These are phyloP conservation scores for Solanum arcanum DNA, from an alignment of 257 asterid genomes.

Conservation along the genomic window DNA sequence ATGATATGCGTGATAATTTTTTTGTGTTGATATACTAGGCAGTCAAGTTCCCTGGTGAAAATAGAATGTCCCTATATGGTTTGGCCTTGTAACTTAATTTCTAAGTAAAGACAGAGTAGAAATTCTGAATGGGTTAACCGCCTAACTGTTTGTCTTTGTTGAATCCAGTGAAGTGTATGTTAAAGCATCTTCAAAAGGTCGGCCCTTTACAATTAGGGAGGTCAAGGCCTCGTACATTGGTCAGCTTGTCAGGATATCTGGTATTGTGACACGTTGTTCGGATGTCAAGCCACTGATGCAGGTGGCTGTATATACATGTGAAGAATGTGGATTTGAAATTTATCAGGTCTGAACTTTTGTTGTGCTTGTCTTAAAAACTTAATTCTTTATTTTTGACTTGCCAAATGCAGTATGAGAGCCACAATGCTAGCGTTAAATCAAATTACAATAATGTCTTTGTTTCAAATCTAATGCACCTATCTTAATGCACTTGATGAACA, in stretches of 20 bases:
- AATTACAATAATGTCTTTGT: background rate
- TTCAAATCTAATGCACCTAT: background rate
- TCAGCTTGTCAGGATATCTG: slow-evolving; percentile 84
- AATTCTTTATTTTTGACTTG: background rate
- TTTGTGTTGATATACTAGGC: background rate
- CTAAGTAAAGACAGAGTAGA: background rate
- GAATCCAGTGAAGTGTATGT: slow-evolving; percentile 80
- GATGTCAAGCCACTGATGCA: slow-evolving; percentile 97
- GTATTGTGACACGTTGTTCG: slow-evolving; percentile 92
- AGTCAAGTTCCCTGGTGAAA: background rate
- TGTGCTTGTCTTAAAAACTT: background rate
- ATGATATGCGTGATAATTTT: background rate
- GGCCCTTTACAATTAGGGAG: slow-evolving; percentile 89
- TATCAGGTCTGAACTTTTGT: slow-evolving; percentile 53
- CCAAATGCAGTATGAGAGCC: background rate
- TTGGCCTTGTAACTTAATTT: background rate
- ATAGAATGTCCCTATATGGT: background rate
- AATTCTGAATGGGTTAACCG: background rate
- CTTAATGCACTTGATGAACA: slow-evolving; percentile 12
- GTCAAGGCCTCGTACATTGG: slow-evolving; percentile 91
- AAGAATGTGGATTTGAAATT: slow-evolving; percentile 95
- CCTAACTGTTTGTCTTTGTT: slow-evolving; percentile 14
- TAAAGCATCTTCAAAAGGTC: slow-evolving; percentile 71
- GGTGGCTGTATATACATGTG: slow-evolving; percentile 97
- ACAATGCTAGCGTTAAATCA: background rate